Evolutionary conservation across 169 alveolate species (phyloP).

Genomic region (Eimeria maxima): DNA sequence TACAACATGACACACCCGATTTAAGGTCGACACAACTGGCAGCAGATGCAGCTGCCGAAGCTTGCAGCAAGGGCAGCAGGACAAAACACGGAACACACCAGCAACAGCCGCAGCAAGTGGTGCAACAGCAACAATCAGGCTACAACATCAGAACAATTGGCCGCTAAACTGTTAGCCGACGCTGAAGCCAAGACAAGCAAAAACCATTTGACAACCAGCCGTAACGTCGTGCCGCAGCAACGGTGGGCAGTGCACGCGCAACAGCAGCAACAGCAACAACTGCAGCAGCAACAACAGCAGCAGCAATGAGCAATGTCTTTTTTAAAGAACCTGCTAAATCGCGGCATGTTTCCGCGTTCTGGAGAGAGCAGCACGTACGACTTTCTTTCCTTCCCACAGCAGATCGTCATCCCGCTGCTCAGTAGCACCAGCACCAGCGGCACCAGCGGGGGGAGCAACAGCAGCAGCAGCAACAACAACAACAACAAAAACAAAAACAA

Average conservation of each 20-base stretch:
- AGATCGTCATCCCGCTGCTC: constrained; percentile 84
- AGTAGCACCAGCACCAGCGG: constrained; percentile 54
- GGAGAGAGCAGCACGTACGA: constrained; percentile 87
- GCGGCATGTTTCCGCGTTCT: constrained; percentile 87
- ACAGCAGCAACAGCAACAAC: constrained; percentile 36
- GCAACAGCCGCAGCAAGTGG: not conserved
- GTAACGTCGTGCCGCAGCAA: no score
- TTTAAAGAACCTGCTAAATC: constrained; percentile 80
- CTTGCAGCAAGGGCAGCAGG: constrained; percentile 20
- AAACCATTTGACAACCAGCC: no score
- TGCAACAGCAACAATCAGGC: not conserved
- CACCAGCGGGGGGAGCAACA: constrained; percentile 3
- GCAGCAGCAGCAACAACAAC: constrained; percentile 39
- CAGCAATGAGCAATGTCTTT: constrained; percentile 47
- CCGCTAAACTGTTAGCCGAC: not conserved
- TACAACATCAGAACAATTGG: not conserved
- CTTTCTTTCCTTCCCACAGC: constrained; percentile 85
- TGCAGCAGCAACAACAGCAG: constrained; percentile 39
- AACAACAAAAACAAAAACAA: no score
- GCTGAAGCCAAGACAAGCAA: not conserved
- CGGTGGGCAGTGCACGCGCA: no score
- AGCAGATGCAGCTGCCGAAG: not conserved
- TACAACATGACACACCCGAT: not conserved
- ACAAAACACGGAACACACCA: not conserved
- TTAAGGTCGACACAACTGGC: no score